Base-by-base conservation (phyloP, 192 early-diverging fungal genomes). In the Coemansia brasiliensis region DNA sequence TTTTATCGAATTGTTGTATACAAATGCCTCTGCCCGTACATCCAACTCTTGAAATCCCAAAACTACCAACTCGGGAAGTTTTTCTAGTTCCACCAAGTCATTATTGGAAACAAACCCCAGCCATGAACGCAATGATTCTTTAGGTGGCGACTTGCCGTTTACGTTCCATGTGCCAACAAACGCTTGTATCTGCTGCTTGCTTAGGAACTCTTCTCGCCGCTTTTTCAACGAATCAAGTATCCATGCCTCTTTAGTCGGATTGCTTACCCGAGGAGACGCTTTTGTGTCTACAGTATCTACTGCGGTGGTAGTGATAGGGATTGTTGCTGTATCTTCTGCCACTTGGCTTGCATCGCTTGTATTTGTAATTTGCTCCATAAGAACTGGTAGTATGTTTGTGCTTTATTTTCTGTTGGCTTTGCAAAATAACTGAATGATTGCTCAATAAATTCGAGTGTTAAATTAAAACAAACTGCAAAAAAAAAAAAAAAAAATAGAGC, bases 161-260 rank as follows among this genome's bases (percentile, higher is more conserved):
- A 95, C 91, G 66, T 98, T 98, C 88, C 91, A 98, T 1, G 94
- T 92, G 2, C 93, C 93, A 1, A 87, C 81, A 69, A 94, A 92
- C 2, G 88, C 79, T 22, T 81, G 44, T 5, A 75, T 61, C 20
- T 15, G 39, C 26, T 65, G 44, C 20, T 37, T 62, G 27, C 51
- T 37, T 24, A 74, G 39, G 32, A 81, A 81, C 53, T 75, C 64
- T 9, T 39, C n/a, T 0, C 61, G 60, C 18, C 68, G 63, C 38
- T 67, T 67, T 37, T 62, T 60, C 22, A 77, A 52, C 29, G 74
- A 67, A 20, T 70, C 63, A 10, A 67, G 64, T 20, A 77, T 60
- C 74, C 74, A 77, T 22, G 74, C 74, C 26, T 77, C 74, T 15
- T 77, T 77, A 21, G 72, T 69, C 17, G 57, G 62, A 25, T 59